phyloP scores from a whole-genome alignment of 2,329 filamentous ascomycete genomes.

The Diaporthe ampelina region DNA sequence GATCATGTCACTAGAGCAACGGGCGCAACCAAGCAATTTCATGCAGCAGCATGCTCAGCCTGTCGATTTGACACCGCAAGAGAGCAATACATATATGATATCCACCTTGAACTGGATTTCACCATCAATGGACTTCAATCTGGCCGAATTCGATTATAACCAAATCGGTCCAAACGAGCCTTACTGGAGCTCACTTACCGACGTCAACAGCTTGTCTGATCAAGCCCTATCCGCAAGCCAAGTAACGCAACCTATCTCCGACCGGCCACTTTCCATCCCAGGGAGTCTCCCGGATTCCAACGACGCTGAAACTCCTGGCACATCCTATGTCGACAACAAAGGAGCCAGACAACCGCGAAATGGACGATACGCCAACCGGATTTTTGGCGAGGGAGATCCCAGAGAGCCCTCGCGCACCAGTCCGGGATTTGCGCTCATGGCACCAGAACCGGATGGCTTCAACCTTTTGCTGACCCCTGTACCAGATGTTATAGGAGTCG shows the following conservation, averaged over 20 bases:
- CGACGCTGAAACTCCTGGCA: slow-evolving; percentile 19
- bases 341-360: slow-evolving; percentile 35
- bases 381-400: neutral
- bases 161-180: slow-evolving; percentile 26
- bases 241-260: neutral
- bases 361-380: slow-evolving; percentile 32
- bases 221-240: slow-evolving; percentile 10
- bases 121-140: slow-evolving; percentile 34
- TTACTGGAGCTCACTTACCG: slow-evolving; percentile 30
- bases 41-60: slow-evolving; percentile 17
- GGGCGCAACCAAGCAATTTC: neutral
- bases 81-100: slow-evolving; percentile 34
- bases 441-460: slow-evolving; percentile 23
- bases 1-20: neutral
- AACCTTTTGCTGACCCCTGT: neutral
- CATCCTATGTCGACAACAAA: slow-evolving; percentile 35
- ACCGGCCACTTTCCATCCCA: neutral
- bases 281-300: neutral
- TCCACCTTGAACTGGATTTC: slow-evolving; percentile 38
- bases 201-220: neutral
- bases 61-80: slow-evolving; percentile 8
- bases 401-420: neutral
- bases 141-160: slow-evolving; percentile 34
- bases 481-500: neutral
- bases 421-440: neutral